A percentile compares a stretch with the other conserved stretches of the same genome.
phyloP scores from a whole-genome alignment of 116 monocot genomes.

The Posidonia oceanica region DNA sequence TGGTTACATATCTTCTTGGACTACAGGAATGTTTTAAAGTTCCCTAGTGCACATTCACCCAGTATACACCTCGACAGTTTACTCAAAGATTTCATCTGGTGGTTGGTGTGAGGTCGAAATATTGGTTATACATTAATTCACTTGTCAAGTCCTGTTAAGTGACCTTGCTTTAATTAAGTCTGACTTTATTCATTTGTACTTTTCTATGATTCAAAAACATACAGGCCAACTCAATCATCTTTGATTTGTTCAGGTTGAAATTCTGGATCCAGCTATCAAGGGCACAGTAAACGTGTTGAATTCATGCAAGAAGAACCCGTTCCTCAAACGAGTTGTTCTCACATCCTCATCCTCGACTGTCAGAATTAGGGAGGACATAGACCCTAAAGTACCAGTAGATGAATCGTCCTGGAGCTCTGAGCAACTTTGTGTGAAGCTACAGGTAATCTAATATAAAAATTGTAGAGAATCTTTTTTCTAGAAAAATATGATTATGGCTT shows the following conservation, averaged over 20 bases:
- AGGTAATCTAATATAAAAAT: slow-evolving; percentile 22
- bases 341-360: slow-evolving; percentile 73
- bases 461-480: not conserved
- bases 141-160: too few species aligned
- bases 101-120: too few species aligned
- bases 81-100: too few species aligned
- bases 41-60: too few species aligned
- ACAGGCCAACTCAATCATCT: not conserved
- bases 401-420: slow-evolving; percentile 69
- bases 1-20: too few species aligned
- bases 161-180: too few species aligned
- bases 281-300: slow-evolving; percentile 69
- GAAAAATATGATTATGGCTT: too few species aligned
- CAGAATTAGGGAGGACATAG: slow-evolving; percentile 35
- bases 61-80: too few species aligned
- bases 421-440: slow-evolving; percentile 41
- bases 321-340: slow-evolving; percentile 51
- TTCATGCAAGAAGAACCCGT: slow-evolving; percentile 67
- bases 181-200: too few species aligned
- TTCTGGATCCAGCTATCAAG: slow-evolving; percentile 53
- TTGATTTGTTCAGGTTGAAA: slow-evolving; percentile 36
- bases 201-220: not conserved
- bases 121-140: too few species aligned
- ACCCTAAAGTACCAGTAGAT: slow-evolving; percentile 28
- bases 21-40: too few species aligned